A percentile compares a stretch with the other conserved stretches of the same genome.
Conservation (phyloP, 192 early-diverging fungal genomes). For the Spizellomyces sp. region DNA sequence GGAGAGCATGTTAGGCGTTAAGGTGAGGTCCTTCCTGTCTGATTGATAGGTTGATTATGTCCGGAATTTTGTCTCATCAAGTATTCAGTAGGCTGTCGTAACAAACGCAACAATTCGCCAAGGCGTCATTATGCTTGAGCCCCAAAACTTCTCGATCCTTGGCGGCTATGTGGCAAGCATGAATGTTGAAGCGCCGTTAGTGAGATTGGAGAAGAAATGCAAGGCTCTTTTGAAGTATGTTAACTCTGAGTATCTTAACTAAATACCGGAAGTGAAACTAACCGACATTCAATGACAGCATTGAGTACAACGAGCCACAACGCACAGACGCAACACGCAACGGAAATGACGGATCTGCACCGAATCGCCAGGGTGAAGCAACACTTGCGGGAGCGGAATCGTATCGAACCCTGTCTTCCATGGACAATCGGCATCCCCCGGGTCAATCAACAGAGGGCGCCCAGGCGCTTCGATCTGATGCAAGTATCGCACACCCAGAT, state of each 20-base stretch:
- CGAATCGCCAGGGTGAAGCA: no score
- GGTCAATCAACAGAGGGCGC: background rate
- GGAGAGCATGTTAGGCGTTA: constrained; percentile 15
- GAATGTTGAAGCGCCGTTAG: constrained; percentile 5
- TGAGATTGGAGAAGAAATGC: constrained; percentile 18
- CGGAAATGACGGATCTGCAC: no score
- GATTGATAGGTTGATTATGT: background rate
- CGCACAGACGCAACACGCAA: no score
- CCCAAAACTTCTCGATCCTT: constrained; percentile 11
- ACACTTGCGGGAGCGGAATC: no score
- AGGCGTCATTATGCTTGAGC: constrained; percentile 18
- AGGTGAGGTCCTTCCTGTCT: background rate
- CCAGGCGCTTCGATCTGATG: background rate
- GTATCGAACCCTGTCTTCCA: background rate
- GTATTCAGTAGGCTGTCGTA: constrained; percentile 14
- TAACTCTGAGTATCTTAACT: no score
- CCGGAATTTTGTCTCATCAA: background rate
- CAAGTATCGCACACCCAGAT: background rate
- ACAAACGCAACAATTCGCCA: constrained; percentile 10
- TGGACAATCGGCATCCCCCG: background rate
- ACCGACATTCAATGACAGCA: no score
- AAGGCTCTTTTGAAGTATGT: no score
- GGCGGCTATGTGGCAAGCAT: constrained; percentile 23
- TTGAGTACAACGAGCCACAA: no score
- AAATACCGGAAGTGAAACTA: no score